Percentiles rank a stretch among this genome's conserved stretches.
Conservation (phyloP, 225 moss, liverwort and hornwort species). For the Polytrichum formosum region DNA sequence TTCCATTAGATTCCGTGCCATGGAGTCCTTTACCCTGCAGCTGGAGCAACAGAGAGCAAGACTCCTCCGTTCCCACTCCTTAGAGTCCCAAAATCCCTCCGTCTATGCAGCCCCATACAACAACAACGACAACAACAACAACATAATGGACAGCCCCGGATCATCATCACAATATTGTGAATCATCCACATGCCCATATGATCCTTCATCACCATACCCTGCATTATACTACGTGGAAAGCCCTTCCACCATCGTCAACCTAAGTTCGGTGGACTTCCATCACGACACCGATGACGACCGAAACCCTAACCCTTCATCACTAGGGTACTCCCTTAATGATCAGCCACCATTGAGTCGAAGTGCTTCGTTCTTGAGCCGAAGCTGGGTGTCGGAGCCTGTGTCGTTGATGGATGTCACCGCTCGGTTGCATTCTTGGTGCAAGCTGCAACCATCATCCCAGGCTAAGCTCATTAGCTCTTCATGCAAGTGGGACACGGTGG, state of each 20-base stretch:
- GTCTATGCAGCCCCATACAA: conserved; percentile 26
- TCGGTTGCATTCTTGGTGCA: conserved; percentile 51
- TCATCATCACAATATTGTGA: conserved; percentile 12
- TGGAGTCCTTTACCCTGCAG: conserved; percentile 52
- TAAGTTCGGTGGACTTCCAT: conserved; percentile 28
- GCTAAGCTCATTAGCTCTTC: not conserved
- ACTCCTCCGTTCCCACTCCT: conserved; percentile 19
- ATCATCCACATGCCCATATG: not conserved
- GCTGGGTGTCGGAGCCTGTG: conserved; percentile 45
- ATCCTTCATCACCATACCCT: conserved; percentile 9
- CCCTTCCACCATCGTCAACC: conserved; percentile 44
- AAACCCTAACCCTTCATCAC: conserved; percentile 25
- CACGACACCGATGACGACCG: conserved; percentile 20
- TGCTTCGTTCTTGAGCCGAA: conserved; percentile 48
- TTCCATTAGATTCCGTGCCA: not conserved
- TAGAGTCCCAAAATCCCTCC: conserved; percentile 25
- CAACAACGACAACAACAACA: conserved; percentile 9
- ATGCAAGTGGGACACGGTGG: conserved; percentile 24
- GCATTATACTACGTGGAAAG: conserved; percentile 47
- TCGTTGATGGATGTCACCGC: conserved; percentile 49
- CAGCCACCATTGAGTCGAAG: conserved; percentile 36
- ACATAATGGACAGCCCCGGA: conserved; percentile 10
- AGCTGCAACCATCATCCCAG: conserved; percentile 15
- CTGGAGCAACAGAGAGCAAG: conserved; percentile 45
- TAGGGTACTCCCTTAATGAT: conserved; percentile 33